A percentile compares a stretch with the other conserved stretches of the same genome.
Conservation (phyloP, 1,284 basidiomycete genomes). For the Cryptococcus hybrid region DNA sequence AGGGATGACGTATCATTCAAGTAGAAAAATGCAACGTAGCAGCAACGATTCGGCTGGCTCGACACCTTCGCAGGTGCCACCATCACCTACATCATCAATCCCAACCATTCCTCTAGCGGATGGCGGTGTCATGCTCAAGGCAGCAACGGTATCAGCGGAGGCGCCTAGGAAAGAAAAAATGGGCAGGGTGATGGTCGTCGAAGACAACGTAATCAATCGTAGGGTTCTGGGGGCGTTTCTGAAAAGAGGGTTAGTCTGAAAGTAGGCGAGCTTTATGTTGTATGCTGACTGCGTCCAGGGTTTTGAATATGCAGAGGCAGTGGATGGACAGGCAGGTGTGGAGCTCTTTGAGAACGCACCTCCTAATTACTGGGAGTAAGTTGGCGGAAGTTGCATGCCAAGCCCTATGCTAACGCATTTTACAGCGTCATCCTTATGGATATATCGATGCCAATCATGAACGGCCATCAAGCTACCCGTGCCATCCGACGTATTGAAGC, state of each 20-base stretch:
- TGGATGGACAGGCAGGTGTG: constrained; percentile 81
- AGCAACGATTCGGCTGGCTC: constrained; percentile 10
- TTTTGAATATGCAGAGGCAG: constrained; percentile 73
- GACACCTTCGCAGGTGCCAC: constrained; percentile 29
- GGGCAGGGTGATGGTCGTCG: constrained; percentile 71
- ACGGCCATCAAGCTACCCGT: constrained; percentile 79
- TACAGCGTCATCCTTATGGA: constrained; percentile 78
- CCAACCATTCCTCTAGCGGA: constrained; percentile 52
- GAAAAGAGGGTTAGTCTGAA: constrained; percentile 61
- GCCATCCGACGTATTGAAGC: constrained; percentile 79
- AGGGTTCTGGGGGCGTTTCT: constrained; percentile 71
- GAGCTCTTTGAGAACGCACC: constrained; percentile 69
- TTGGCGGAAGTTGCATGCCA: constrained; percentile 13
- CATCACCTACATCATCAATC: constrained; percentile 46
- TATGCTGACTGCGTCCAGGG: constrained; percentile 54
- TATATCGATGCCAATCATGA: constrained; percentile 88
- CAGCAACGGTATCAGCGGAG: constrained; percentile 40
- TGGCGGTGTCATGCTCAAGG: constrained; percentile 54
- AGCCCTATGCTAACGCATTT: not conserved
- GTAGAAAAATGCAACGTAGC: not conserved
- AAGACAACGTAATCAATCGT: constrained; percentile 66
- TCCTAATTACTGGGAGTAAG: constrained; percentile 61
- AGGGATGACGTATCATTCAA: constrained; percentile 35
- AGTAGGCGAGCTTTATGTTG: not conserved
- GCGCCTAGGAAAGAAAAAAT: constrained; percentile 50